Evolutionary conservation across 2,329 filamentous ascomycete genomes (phyloP), one percentile per base, ranked within the genome.

Genomic region (Ascochyta clinopodiicola): DNA sequence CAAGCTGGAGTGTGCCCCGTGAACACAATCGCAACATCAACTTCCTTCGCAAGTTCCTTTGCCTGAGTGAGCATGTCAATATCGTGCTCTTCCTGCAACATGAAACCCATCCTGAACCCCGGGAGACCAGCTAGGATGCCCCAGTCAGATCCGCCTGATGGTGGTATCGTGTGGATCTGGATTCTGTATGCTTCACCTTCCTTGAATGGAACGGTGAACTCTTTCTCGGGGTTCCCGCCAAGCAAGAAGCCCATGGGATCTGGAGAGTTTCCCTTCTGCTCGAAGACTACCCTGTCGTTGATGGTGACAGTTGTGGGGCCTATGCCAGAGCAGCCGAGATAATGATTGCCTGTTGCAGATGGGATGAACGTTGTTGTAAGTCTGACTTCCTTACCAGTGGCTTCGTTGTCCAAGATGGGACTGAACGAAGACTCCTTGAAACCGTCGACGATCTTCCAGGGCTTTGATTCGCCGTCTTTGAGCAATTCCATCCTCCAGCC

Each of bases 161-260:
- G 82, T 13, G 86, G 82, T 22, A 81, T 80, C 21, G 89, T 80
- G 60, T 86, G 80, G 25, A 88, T 80, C 0, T 83, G 77, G 57
- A 85, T 81, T 46, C 82, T 66, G 76, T 90, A 90, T 0, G 79
- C 79, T 61, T 85, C 78, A 8, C 84, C 86, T 63, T 84, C 84
- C 57, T 82, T 82, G 49, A 90, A 79, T 4, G 82, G 71, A 50
- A 86, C 81, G 1, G 76, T 77, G 12, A 86, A 86, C 42, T 82
- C 82, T 61, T 89, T 84, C 69, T 91, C 88, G 3, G 82, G 77
- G 0, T 86, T 89, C 2, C 84, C 87, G 17, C 79, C 80, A 19
- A 87, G 85, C 57, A 89, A 87, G 78, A 90, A 90, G 4, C 84
- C 82, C 40, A 86, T 83, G 10, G 87, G 86, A 22, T 83, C 81